Conservation (phyloP, 345 rosid species). For the Moricandia arvensis region DNA sequence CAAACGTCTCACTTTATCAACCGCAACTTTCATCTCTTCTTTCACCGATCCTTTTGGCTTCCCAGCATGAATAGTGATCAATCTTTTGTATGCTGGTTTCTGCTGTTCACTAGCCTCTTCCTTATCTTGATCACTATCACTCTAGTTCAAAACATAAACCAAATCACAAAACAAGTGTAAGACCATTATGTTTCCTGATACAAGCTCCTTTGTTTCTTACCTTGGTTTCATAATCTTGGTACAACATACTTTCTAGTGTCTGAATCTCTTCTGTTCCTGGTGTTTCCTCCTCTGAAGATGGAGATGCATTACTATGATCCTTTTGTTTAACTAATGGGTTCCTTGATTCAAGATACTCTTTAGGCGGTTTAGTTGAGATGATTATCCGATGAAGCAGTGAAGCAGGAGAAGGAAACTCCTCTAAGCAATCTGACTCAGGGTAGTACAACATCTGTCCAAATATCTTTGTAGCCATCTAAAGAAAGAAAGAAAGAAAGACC, state of each 20-base stretch:
- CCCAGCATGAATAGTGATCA: conserved; percentile 60
- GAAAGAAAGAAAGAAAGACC: not conserved
- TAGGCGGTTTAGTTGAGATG: conserved; percentile 95
- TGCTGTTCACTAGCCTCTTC: conserved; percentile 38
- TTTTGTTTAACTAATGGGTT: conserved; percentile 38
- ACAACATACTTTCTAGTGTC: conserved; percentile 32
- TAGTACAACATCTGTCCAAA: conserved; percentile 67
- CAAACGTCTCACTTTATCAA: conserved; percentile 59
- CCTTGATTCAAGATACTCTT: conserved; percentile 68
- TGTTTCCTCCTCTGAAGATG: conserved; percentile 48
- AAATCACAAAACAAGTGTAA: conserved; percentile 6
- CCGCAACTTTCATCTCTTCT: conserved; percentile 44
- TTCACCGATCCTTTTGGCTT: conserved; percentile 53
- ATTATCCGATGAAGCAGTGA: conserved; percentile 62
- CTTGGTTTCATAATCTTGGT: conserved; percentile 41
- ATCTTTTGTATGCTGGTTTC: conserved; percentile 42
- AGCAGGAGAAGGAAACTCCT: conserved; percentile 83
- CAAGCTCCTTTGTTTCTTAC: conserved; percentile 21
- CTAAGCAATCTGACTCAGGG: conserved; percentile 62
- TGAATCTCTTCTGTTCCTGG: conserved; percentile 33
- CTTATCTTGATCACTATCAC: conserved; percentile 48
- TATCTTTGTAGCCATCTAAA: conserved; percentile 68
- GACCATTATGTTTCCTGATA: not conserved
- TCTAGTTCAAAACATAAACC: conserved; percentile 25
- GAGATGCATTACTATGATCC: conserved; percentile 35